A percentile compares a stretch with the other conserved stretches of the same genome.
These are phyloP conservation scores for Heteromeles arbutifolia DNA, from an alignment of 306 rosid species.

Conservation along the genomic window DNA sequence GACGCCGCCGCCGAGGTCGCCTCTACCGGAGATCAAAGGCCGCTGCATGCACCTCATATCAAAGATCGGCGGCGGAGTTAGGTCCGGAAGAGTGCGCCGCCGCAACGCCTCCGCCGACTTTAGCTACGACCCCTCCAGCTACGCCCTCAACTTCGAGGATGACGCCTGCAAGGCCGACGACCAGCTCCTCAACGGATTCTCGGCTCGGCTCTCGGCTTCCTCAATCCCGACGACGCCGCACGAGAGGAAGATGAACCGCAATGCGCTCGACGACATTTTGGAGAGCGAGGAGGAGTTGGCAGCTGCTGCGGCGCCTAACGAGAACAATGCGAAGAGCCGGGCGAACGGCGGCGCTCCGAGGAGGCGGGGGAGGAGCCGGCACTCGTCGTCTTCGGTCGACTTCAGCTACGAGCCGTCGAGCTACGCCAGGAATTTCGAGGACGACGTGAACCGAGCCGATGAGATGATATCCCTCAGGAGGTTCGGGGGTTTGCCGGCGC, in stretches of 20 bases:
- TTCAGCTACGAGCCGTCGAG: conserved; percentile 38
- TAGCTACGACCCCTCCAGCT: conserved; percentile 11
- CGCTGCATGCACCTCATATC: conserved; percentile 14
- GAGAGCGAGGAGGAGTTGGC: not conserved
- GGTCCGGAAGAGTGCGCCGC: not conserved
- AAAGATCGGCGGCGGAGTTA: not conserved
- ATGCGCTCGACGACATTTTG: not conserved
- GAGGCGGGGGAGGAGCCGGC: not conserved
- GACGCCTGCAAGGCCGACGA: not conserved
- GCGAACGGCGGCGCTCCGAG: not conserved
- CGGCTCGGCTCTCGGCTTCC: not conserved
- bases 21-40: conserved; percentile 18
- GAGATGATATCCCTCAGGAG: conserved; percentile 9
- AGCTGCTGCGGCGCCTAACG: not conserved
- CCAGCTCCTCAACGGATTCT: not conserved
- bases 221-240: not conserved
- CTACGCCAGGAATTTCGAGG: conserved; percentile 41
- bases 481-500: conserved; percentile 9
- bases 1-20: conserved; percentile 9
- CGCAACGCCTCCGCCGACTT: conserved; percentile 7
- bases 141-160: conserved; percentile 14
- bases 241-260: not conserved
- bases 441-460: conserved; percentile 12
- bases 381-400: conserved; percentile 16
- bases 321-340: not conserved